A percentile compares a stretch with the other conserved stretches of the same genome.
phyloP scores from a whole-genome alignment of 257 asterid species.

The Coffea canephora region DNA sequence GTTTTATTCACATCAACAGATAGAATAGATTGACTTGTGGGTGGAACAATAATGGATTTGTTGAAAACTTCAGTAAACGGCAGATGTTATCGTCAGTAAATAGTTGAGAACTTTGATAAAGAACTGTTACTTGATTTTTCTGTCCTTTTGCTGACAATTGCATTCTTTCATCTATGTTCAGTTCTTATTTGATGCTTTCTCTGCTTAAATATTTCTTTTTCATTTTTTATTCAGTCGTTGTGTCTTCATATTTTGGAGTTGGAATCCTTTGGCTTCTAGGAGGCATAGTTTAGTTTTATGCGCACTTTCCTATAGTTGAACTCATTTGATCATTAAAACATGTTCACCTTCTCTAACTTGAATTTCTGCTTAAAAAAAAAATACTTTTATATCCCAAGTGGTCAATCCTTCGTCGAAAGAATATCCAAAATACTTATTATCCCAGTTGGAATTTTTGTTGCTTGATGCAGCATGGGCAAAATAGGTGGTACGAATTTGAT shows the following conservation, averaged over 20 bases:
- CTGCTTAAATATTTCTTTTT: not conserved
- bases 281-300: not conserved
- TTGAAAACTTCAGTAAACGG: not conserved
- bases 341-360: not conserved
- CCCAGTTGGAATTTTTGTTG: not conserved
- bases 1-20: not conserved
- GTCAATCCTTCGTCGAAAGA: not conserved
- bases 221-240: not conserved
- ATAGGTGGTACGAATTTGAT: constrained; percentile 64
- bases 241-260: not conserved
- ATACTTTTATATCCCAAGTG: not conserved
- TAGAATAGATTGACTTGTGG: not conserved
- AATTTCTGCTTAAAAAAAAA: not conserved
- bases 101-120: too few relatives aligned
- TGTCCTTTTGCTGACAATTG: not conserved
- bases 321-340: not conserved
- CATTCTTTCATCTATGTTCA: not conserved
- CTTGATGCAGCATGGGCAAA: constrained; percentile 46
- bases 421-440: not conserved
- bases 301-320: not conserved
- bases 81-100: not conserved
- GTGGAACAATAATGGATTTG: not conserved
- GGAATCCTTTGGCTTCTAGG: not conserved
- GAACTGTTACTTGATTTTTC: not conserved
- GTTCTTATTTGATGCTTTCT: not conserved